Conservation (phyloP, 2,329 filamentous ascomycete genomes). For the Simplicillium sp. region DNA sequence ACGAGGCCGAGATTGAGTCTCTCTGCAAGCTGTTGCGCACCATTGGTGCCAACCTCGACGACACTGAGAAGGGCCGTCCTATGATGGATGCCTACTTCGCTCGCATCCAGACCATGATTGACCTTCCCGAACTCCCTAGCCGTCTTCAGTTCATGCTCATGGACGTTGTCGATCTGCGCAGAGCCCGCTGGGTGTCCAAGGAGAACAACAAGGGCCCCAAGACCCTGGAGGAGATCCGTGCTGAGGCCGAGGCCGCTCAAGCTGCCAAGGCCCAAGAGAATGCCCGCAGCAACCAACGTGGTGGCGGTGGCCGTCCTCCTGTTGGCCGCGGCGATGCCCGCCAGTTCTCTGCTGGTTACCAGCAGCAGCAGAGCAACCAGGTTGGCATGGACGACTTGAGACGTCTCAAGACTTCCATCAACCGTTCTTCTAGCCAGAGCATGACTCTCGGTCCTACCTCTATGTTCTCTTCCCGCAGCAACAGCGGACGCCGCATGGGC, state of each 20-base stretch:
- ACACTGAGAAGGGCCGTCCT: slow-evolving; percentile 68
- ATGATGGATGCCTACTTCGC: slow-evolving; percentile 94
- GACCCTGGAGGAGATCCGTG: slow-evolving; percentile 87
- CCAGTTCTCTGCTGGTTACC: slow-evolving; percentile 66
- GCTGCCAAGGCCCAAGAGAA: slow-evolving; percentile 74
- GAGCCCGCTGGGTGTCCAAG: slow-evolving; percentile 72
- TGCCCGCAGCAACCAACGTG: slow-evolving; percentile 48
- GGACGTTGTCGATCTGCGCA: slow-evolving; percentile 82
- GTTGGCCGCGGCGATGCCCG: slow-evolving; percentile 81
- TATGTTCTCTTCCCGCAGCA: slow-evolving; percentile 82
- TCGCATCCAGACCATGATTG: slow-evolving; percentile 74
- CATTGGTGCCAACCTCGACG: slow-evolving; percentile 80
- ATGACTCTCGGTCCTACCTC: slow-evolving; percentile 71
- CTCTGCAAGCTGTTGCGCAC: slow-evolving; percentile 87
- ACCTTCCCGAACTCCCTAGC: slow-evolving; percentile 72
- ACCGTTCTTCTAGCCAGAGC: slow-evolving; percentile 52
- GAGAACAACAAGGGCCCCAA: slow-evolving; percentile 90
- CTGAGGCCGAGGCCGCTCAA: slow-evolving; percentile 66
- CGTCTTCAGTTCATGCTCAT: slow-evolving; percentile 94
- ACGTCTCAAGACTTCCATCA: slow-evolving; percentile 59
- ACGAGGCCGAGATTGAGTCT: slow-evolving; percentile 94
- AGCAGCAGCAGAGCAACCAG: slow-evolving; percentile 70
- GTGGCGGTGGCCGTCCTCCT: slow-evolving; percentile 55
- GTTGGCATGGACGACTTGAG: slow-evolving; percentile 88
- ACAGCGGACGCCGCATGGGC: slow-evolving; percentile 75